Evolutionary conservation across 2,329 filamentous ascomycete species (phyloP).

Genomic region (Blastomyces emzantsi): DNA sequence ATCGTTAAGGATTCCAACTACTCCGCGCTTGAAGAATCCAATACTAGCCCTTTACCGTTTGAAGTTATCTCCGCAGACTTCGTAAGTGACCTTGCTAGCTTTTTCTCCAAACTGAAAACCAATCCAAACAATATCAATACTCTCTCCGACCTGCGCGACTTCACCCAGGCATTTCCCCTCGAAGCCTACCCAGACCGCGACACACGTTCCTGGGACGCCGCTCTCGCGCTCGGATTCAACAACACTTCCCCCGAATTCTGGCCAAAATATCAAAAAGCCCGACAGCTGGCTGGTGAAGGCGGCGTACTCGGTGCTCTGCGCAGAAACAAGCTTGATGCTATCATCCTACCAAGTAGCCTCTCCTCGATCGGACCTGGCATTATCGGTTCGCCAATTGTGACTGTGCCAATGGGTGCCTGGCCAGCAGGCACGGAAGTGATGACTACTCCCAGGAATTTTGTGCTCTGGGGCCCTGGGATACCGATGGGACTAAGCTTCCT

Average conservation of each 20-base stretch:
- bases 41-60: conserved; percentile 28
- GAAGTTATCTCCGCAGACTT: conserved; percentile 52
- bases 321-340: conserved; percentile 50
- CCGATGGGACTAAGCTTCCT: conserved; percentile 57
- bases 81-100: conserved; percentile 41
- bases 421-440: conserved; percentile 42
- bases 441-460: conserved; percentile 44
- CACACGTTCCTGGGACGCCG: conserved; percentile 48
- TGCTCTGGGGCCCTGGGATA: conserved; percentile 46
- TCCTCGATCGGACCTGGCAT: conserved; percentile 44
- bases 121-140: conserved; percentile 50
- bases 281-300: conserved; percentile 48
- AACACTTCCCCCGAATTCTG: conserved; percentile 52
- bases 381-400: conserved; percentile 53
- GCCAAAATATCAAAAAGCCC: conserved; percentile 45
- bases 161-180: conserved; percentile 44
- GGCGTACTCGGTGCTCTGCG: conserved; percentile 53
- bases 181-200: conserved; percentile 57
- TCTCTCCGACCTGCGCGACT: conserved; percentile 45
- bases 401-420: conserved; percentile 53
- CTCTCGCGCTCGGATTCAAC: conserved; percentile 45
- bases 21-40: conserved; percentile 42
- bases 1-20: conserved; percentile 55
- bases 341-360: conserved; percentile 50
- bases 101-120: background rate